These are phyloP conservation scores for Phytopythium vexans DNA, from an alignment of 352 stramenopile species.

Conservation along the genomic window DNA sequence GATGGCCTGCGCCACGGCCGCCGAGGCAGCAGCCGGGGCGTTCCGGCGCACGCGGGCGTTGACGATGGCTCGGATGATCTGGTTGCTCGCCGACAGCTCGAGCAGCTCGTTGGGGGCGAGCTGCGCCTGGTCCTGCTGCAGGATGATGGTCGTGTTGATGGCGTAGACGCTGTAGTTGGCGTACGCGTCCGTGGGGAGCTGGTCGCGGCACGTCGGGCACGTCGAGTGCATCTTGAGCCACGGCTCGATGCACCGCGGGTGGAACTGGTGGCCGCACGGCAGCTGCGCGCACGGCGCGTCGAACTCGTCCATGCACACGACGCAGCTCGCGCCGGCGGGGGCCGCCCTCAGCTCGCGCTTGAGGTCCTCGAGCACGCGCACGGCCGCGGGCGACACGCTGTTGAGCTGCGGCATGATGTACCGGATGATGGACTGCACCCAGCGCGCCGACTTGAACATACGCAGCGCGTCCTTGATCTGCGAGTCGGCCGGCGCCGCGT, in stretches of 20 bases:
- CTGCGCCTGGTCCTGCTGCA: slow-evolving; percentile 79
- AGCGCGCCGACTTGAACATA: slow-evolving; percentile 87
- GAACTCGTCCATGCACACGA: slow-evolving; percentile 84
- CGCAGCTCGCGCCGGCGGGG: slow-evolving; percentile 32
- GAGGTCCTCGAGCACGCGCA: slow-evolving; percentile 58
- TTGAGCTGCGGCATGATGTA: slow-evolving; percentile 90
- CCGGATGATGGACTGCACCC: slow-evolving; percentile 88
- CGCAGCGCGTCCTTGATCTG: slow-evolving; percentile 86
- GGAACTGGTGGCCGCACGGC: slow-evolving; percentile 80
- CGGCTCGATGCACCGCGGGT: slow-evolving; percentile 74
- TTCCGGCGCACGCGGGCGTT: slow-evolving; percentile 80
- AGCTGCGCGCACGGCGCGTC: slow-evolving; percentile 53
- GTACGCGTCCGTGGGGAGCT: slow-evolving; percentile 75
- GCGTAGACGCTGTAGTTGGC: slow-evolving; percentile 89
- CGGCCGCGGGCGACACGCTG: slow-evolving; percentile 67
- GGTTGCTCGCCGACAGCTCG: slow-evolving; percentile 78
- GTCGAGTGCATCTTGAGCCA: slow-evolving; percentile 88
- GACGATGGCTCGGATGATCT: slow-evolving; percentile 84
- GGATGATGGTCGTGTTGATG: slow-evolving; percentile 89
- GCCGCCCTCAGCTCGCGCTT: slow-evolving; percentile 32
- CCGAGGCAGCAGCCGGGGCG: slow-evolving; percentile 15
- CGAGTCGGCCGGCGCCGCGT: slow-evolving; percentile 78
- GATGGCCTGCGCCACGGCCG: neutral
- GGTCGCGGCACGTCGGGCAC: slow-evolving; percentile 77
- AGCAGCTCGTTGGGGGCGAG: slow-evolving; percentile 75